Base-by-base conservation (phyloP, 169 alveolate species). In the Cystoisospora suis region DNA sequence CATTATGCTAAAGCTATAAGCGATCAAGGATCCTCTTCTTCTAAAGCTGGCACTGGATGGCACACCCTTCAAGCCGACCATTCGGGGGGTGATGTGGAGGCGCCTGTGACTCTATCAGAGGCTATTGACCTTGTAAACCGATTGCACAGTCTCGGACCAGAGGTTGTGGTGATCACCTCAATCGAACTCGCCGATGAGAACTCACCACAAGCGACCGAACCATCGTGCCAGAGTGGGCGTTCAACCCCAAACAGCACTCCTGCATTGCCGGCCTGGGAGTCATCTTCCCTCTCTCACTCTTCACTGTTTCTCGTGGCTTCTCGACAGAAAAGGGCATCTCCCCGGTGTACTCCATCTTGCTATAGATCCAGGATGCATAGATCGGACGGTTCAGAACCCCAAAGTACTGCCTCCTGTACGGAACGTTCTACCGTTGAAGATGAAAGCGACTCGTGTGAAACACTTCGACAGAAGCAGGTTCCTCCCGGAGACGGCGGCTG, bases 91-190 rank as follows among this genome's bases (percentile, higher is more conserved):
- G 87, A 69, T 1, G 88, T 45, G 44, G 44, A 42, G 15, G 86
- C 23, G 12, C 75, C 32, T 17, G 27, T 45, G 17, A 46, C 91
- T 20, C 45, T 75, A 3, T 12, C 56, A 59, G 93, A 32, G 0
- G 86, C 42, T 20, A 42, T 32, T 45, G 15, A 38, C 87, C 61
- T 53, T 7, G 70, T 75, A 0, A 77, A 45, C 40, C 75, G 46
- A 75, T 77, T 87, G 34, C 89, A 92, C 45, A 65, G 65, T 38
- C 7, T 6, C 15, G 91, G 94, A 5, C 93, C 86, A 20, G 86
- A 79, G 56, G 86, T 61, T 47, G 89, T 92, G 6, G 23, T 81
- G 2, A 7, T 88, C 69, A 81, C 89, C 20, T 88, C 90, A 9
- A 59, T 40, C 38, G 53, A 61, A 23, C 75, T 58, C 0, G 34